phyloP scores from a whole-genome alignment of 306 rosid genomes.

The Ammopiptanthus mongolicus region DNA sequence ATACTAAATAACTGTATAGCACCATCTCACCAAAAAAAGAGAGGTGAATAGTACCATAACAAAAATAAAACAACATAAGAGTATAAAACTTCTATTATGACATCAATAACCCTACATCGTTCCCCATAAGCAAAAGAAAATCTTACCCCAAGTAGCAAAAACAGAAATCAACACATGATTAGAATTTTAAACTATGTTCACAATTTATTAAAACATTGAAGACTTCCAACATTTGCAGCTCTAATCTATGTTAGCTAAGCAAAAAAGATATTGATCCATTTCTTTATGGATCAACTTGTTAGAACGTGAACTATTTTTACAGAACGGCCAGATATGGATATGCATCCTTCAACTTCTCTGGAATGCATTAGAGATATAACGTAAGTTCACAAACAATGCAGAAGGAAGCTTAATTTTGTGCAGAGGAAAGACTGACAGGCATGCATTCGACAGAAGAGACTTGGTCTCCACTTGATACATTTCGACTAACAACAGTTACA shows the following conservation, averaged over 20 bases:
- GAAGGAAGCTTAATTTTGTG: conserved; percentile 38
- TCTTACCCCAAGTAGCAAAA: neutral
- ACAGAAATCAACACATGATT: conserved; percentile 13
- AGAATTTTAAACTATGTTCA: conserved; percentile 18
- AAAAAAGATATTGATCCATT: conserved; percentile 28
- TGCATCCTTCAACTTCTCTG: conserved; percentile 25
- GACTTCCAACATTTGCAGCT: conserved; percentile 15
- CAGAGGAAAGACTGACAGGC: conserved; percentile 34
- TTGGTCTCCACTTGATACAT: conserved; percentile 29
- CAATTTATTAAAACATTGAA: conserved; percentile 10
- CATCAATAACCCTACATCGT: neutral
- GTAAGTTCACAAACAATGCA: conserved; percentile 18
- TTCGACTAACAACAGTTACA: conserved; percentile 20
- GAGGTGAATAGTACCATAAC: neutral
- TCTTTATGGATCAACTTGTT: conserved; percentile 44
- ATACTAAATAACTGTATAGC: neutral
- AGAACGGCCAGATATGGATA: conserved; percentile 35
- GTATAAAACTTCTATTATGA: neutral
- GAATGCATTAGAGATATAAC: conserved; percentile 43
- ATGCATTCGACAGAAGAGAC: conserved; percentile 29
- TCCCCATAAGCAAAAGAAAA: neutral
- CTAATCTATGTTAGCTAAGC: conserved; percentile 27
- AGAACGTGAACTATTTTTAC: conserved; percentile 31
- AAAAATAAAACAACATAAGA: neutral
- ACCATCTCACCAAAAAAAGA: neutral